Conservation (phyloP, 23 red algal genomes). For the Gracilaria domingensis region DNA sequence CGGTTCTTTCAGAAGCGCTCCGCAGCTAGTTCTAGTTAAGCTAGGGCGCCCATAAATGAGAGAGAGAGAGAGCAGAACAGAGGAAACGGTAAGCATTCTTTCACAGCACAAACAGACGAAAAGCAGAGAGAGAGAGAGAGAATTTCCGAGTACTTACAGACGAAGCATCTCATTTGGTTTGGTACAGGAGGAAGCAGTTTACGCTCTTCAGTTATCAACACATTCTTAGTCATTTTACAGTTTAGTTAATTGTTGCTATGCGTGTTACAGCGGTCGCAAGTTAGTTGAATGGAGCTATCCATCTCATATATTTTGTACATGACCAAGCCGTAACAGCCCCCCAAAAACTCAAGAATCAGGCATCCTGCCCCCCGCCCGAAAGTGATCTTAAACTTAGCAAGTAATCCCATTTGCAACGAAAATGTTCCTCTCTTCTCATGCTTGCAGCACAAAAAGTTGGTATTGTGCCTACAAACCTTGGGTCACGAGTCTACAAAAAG, state of each 20-base stretch:
- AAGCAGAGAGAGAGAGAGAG: too few relatives aligned
- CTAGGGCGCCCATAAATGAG: too few relatives aligned
- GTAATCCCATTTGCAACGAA: not conserved
- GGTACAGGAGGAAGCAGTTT: too few relatives aligned
- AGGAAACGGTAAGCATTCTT: too few relatives aligned
- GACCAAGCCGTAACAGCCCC: not conserved
- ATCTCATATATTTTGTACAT: not conserved
- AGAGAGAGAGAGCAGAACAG: too few relatives aligned
- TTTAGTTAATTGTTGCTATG: not conserved
- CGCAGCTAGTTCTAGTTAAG: too few relatives aligned
- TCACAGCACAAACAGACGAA: too few relatives aligned
- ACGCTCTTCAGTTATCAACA: not conserved
- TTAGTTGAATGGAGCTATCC: not conserved
- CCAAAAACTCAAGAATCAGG: not conserved
- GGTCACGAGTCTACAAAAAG: not conserved
- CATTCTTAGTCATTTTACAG: not conserved
- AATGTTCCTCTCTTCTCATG: not conserved
- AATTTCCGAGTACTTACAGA: too few relatives aligned
- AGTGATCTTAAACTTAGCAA: not conserved
- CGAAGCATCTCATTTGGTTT: too few relatives aligned
- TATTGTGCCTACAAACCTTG: not conserved
- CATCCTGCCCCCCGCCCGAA: not conserved
- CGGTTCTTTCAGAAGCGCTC: too few relatives aligned
- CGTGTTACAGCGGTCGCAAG: not conserved
- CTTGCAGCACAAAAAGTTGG: not conserved